Evolutionary conservation across 768 basidiomycete genomes (phyloP), one percentile per base, ranked within the genome.

Genomic region (Kwoniella europaea): DNA sequence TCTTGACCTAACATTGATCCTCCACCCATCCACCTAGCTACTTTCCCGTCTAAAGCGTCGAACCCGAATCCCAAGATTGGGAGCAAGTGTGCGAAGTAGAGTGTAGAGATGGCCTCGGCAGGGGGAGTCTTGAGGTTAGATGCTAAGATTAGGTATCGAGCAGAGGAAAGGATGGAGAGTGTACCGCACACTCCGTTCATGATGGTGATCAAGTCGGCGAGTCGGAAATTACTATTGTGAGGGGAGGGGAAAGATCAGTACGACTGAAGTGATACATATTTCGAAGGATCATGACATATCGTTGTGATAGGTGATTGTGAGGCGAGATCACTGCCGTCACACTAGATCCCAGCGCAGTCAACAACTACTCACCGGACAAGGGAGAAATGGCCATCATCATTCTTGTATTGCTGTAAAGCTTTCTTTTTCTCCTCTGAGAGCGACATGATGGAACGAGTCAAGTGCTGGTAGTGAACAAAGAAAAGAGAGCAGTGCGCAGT

Each of bases 111-210:
- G 85, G 95, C 98, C 61, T 89, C 89, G 57, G 91, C 91, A 24
- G 91, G 93, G 83, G 98, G 97, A 77, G 95, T 88, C n/a, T 94
- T 96, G 77, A 97, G 90, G 57, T 93, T 93, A 73, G 82, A 75
- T 71, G 91, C 89, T 24, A 90, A 90, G 54, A 90, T 67, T 76
- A 98, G 88, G 86, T 95, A 99, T 63, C 90, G 89, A 57, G 92
- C 94, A 6, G 93, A 94, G 46, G 91, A 92, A 84, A 98, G 94
- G 82, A 99, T 88, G 29, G 94, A 98, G 77, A 96, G 91, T 18
- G 92, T 92, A 68, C 97, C 97, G 85, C 97, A 99, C 84, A 98
- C 91, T 56, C 97, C 97, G 82, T 99, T 99, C 91, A 95, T 94
- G 74, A 99, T 94, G 44, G 97, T 99, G 77, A 99, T 94, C 63